Percentiles rank a stretch among this genome's conserved stretches.
phyloP scores from a whole-genome alignment of 1,284 basidiomycete genomes.

The Cutaneotrichosporon sp. region DNA sequence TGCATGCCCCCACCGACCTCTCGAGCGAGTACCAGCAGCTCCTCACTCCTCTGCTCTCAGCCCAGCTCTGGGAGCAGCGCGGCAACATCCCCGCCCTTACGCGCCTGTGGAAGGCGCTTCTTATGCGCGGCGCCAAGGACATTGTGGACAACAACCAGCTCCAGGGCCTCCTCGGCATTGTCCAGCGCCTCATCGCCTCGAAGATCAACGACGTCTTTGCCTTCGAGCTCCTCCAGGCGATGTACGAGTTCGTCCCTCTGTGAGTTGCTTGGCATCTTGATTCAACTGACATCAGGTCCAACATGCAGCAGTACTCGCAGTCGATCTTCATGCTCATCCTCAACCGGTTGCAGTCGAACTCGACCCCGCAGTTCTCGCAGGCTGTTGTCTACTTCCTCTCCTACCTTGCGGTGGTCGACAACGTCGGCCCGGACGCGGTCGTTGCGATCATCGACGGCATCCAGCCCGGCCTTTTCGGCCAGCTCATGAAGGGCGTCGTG shows the following conservation, averaged over 20 bases:
- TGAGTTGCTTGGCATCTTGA: conserved; percentile 57
- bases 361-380: conserved; percentile 87
- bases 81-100: conserved; percentile 96
- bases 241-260: conserved; percentile 73
- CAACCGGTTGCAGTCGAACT: conserved; percentile 81
- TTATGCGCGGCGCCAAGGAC: conserved; percentile 67
- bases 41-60: conserved; percentile 81
- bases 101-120: conserved; percentile 80
- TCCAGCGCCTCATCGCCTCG: conserved; percentile 86
- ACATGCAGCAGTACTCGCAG: conserved; percentile 73
- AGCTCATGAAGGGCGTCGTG: conserved; percentile 77
- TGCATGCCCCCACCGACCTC: conserved; percentile 64
- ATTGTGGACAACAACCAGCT: conserved; percentile 78
- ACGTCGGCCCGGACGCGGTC: conserved; percentile 76
- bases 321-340: conserved; percentile 78
- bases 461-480: conserved; percentile 82
- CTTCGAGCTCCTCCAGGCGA: conserved; percentile 81
- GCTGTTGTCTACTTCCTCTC: conserved; percentile 78
- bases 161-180: conserved; percentile 79
- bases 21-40: conserved; percentile 78
- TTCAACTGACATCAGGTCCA: conserved; percentile 56
- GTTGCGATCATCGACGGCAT: conserved; percentile 77
- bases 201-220: conserved; percentile 89
- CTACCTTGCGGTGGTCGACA: conserved; percentile 72
- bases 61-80: conserved; percentile 87